Percentiles rank a stretch among this genome's conserved stretches.
Evolutionary conservation across 257 asterid genomes (phyloP).

Genomic region (Solanum habrochaites): DNA sequence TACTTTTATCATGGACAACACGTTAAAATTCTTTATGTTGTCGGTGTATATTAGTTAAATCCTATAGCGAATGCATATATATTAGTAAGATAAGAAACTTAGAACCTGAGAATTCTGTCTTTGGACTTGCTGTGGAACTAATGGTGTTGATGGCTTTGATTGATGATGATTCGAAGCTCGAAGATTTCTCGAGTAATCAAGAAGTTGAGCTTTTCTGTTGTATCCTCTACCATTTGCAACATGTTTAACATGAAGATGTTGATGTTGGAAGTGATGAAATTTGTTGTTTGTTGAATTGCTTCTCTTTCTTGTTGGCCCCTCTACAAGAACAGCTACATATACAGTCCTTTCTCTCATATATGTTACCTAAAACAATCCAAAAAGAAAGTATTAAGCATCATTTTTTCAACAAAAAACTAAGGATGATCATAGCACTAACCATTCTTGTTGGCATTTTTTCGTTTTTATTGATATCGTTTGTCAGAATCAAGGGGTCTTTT

Average conservation of each 20-base stretch:
- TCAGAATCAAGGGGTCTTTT: neutral
- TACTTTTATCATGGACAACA: neutral
- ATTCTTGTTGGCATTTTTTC: neutral
- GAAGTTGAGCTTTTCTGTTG: slow-evolving; percentile 43
- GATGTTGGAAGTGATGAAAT: slow-evolving; percentile 7
- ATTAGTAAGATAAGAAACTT: neutral
- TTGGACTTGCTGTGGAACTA: neutral
- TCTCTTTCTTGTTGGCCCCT: slow-evolving; percentile 10
- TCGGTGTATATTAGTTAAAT: neutral
- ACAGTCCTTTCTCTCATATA: slow-evolving; percentile 2
- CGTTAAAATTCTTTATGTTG: neutral
- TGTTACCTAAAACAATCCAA: neutral
- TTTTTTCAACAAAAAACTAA: neutral
- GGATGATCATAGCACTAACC: neutral
- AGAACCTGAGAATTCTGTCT: neutral
- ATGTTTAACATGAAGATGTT: slow-evolving; percentile 2
- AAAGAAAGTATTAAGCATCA: neutral
- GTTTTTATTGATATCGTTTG: neutral
- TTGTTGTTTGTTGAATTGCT: neutral
- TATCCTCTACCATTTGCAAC: slow-evolving; percentile 9
- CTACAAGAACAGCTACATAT: slow-evolving; percentile 25
- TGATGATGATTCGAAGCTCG: slow-evolving; percentile 12
- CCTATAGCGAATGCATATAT: neutral
- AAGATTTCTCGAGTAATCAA: slow-evolving; percentile 30
- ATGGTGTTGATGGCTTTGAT: slow-evolving; percentile 2